Evolutionary conservation across 805 yeast species (phyloP).

Genomic region (Tetrapisispora taiwanensis): DNA sequence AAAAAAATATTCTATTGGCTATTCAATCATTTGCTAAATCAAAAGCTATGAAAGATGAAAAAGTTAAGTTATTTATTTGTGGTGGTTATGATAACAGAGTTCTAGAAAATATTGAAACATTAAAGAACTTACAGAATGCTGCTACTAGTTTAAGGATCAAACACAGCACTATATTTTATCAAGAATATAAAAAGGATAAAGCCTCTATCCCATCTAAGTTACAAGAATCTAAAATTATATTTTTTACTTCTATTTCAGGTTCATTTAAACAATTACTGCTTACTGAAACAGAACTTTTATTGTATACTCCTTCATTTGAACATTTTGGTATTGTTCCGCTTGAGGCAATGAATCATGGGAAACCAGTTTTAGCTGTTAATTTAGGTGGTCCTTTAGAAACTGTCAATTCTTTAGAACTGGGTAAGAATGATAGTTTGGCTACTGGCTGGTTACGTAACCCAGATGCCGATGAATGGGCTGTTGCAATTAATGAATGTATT

Average conservation of each 20-base stretch:
- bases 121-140: slow-evolving; percentile 46
- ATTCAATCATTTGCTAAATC: slow-evolving; percentile 50
- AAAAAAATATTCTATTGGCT: slow-evolving; percentile 75
- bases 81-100: slow-evolving; percentile 87
- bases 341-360: slow-evolving; percentile 80
- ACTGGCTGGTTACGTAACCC: slow-evolving; percentile 57
- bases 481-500: slow-evolving; percentile 35
- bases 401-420: slow-evolving; percentile 24
- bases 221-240: slow-evolving; percentile 43
- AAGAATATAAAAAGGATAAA: slow-evolving; percentile 17
- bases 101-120: slow-evolving; percentile 62
- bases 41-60: slow-evolving; percentile 16
- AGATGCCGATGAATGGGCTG: slow-evolving; percentile 44
- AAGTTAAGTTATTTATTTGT: slow-evolving; percentile 54
- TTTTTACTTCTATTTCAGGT: slow-evolving; percentile 72
- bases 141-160: slow-evolving; percentile 38
- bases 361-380: slow-evolving; percentile 77
- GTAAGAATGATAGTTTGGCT: slow-evolving; percentile 29
- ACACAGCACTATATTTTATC: slow-evolving; percentile 34
- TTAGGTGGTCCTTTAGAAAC: slow-evolving; percentile 94
- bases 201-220: slow-evolving; percentile 15
- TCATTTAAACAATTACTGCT: slow-evolving; percentile 54
- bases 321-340: slow-evolving; percentile 98
- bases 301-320: slow-evolving; percentile 86
- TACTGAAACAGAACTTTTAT: slow-evolving; percentile 43